These are phyloP conservation scores for Saccharomycopsis vini DNA, from an alignment of 805 yeast species.

Conservation along the genomic window DNA sequence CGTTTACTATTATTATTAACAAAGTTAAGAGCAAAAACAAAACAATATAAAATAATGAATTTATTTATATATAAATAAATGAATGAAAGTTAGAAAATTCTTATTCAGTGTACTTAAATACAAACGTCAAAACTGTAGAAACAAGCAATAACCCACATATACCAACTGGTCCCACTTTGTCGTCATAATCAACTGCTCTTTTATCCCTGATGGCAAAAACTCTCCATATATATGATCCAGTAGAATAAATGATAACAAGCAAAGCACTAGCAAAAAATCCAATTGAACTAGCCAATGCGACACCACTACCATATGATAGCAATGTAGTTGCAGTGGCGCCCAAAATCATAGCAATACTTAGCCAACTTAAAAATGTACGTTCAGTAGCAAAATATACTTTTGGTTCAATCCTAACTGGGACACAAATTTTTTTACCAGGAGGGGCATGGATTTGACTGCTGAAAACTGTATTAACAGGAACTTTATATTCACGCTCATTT, in stretches of 20 bases:
- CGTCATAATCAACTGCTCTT: conserved; percentile 78
- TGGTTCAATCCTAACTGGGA: conserved; percentile 95
- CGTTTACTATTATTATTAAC: too few relatives aligned
- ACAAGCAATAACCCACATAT: conserved; percentile 68
- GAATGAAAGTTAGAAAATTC: background rate
- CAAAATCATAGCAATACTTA: conserved; percentile 79
- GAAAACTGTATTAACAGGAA: conserved; percentile 58
- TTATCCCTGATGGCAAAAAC: conserved; percentile 75
- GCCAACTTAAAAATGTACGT: conserved; percentile 89
- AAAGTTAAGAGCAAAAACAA: too few relatives aligned
- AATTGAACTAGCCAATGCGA: conserved; percentile 71
- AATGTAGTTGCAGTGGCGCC: conserved; percentile 86
- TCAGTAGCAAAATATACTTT: conserved; percentile 99
- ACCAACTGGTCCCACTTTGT: conserved; percentile 76
- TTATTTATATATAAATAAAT: too few relatives aligned
- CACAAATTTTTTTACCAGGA: conserved; percentile 79
- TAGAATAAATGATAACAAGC: conserved; percentile 62
- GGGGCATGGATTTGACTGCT: conserved; percentile 61
- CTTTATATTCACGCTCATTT: conserved; percentile 41
- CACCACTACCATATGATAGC: conserved; percentile 67
- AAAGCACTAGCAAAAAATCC: conserved; percentile 81
- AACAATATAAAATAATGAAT: too few relatives aligned
- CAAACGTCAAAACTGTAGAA: conserved; percentile 55
- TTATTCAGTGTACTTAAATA: conserved; percentile 32
- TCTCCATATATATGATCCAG: conserved; percentile 70